Percentiles rank a stretch among this genome's conserved stretches.
Evolutionary conservation across 345 rosid species (phyloP).

Genomic region (Pugionium cornutum): DNA sequence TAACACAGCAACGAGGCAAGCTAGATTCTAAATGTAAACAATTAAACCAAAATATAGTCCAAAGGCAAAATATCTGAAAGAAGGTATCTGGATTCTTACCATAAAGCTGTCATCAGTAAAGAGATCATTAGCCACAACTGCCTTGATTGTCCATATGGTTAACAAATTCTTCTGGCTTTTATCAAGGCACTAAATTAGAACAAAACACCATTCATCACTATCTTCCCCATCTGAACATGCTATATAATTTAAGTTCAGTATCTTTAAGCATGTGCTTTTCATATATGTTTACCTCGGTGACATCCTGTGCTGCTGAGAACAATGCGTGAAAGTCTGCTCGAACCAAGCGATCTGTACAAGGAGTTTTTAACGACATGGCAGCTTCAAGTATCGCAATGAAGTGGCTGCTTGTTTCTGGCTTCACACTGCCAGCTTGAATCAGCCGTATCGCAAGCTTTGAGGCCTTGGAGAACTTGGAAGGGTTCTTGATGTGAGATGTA

Average conservation of each 20-base stretch:
- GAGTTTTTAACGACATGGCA: constrained; percentile 71
- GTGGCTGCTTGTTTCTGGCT: constrained; percentile 68
- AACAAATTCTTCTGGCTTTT: constrained; percentile 73
- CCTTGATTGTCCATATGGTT: constrained; percentile 64
- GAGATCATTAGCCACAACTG: constrained; percentile 90
- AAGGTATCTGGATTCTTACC: constrained; percentile 49
- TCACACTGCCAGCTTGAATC: constrained; percentile 88
- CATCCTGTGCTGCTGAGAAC: constrained; percentile 84
- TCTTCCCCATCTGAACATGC: background rate
- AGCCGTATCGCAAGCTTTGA: constrained; percentile 87
- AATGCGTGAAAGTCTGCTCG: constrained; percentile 74
- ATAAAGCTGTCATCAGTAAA: constrained; percentile 95
- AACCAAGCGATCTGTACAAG: constrained; percentile 78
- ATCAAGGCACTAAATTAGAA: constrained; percentile 57
- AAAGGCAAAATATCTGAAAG: background rate
- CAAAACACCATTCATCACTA: constrained; percentile 25
- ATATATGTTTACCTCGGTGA: constrained; percentile 52
- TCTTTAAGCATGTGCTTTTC: constrained; percentile 20
- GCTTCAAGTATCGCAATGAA: constrained; percentile 80
- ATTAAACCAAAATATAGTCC: constrained; percentile 11
- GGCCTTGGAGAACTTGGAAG: constrained; percentile 77
- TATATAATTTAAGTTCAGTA: background rate
- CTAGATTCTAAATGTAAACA: background rate
- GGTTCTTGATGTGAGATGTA: constrained; percentile 80
- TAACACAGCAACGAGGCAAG: constrained; percentile 7